phyloP scores from a whole-genome alignment of 345 rosid species.

The Boechera retrofracta region DNA sequence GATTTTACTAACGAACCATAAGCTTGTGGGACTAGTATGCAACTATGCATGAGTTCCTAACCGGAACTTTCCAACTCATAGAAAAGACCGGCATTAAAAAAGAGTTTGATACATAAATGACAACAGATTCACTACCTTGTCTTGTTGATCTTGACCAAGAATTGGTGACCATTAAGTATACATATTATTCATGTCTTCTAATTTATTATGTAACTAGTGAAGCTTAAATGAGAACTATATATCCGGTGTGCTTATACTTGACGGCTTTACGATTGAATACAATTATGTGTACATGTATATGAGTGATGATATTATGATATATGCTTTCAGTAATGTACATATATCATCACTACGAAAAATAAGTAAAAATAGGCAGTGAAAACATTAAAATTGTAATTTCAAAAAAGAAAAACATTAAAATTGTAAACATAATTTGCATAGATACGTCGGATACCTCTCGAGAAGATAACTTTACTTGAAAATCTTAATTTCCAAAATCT shows the following conservation, averaged over 20 bases:
- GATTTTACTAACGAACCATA: background rate
- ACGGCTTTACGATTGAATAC: background rate
- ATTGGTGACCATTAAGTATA: background rate
- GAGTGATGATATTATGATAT: background rate
- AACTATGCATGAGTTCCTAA: background rate
- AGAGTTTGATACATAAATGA: constrained; percentile 5
- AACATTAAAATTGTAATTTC: background rate
- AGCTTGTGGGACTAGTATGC: constrained; percentile 10
- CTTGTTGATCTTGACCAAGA: background rate
- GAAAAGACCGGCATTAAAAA: background rate
- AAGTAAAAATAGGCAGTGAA: background rate
- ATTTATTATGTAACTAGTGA: background rate
- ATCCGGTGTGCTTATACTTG: background rate
- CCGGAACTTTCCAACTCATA: background rate
- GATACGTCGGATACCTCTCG: background rate
- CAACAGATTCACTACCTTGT: constrained; percentile 9
- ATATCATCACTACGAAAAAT: background rate
- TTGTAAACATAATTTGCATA: constrained; percentile 1
- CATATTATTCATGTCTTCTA: background rate
- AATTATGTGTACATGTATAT: background rate
- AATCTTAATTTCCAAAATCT: background rate
- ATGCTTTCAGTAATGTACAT: background rate
- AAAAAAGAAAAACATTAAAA: too few relatives aligned
- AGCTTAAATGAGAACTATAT: constrained; percentile 21
- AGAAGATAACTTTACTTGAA: background rate